Base-by-base conservation (phyloP, 768 basidiomycete genomes). In the Trametes villosa region DNA sequence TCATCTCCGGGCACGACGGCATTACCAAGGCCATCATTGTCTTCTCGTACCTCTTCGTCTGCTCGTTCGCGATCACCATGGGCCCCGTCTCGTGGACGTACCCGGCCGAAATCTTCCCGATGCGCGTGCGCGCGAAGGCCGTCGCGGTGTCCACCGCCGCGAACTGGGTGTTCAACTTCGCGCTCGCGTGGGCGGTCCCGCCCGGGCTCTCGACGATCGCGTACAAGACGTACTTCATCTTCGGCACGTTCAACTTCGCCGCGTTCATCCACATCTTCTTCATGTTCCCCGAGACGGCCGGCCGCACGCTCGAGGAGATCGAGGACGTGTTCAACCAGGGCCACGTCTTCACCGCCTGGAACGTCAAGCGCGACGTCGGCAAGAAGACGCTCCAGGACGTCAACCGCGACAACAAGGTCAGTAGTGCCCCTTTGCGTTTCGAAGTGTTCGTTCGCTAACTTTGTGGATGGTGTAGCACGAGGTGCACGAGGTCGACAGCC, bases 271-370 rank as follows among this genome's bases (percentile, higher is more conserved):
- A 91, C 66, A 77, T 91, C 60, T 77, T 87, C 68, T 91, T 92
- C 81, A 87, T 87, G 81, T 92, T 83, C 80, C 91, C 89, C 13
- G 91, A 92, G 73, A 90, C 89, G 3, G 85, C 85, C 15, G 85
- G 85, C 4, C 80, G 88, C 0, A 83, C 87, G 3, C 81, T 92
- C 9, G 91, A 92, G 73, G 90, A 92, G 72, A 81, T 92, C 41
- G 91, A 92, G 69, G 89, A 86, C 6, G 83, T 92, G 64, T 92
- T 92, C 77, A 74, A 77, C 6, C 83, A 86, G 65, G 88, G 88
- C 0, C 84, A 92, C 65, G 70, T 74, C 31, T 92, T 87, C 74
- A 78, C 84, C 18, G 89, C 91, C 6, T 92, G 91, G 90, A 81
- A 80, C 61, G 81, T 90, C 63, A 78, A 79, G 38, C 79, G 81